phyloP scores from a whole-genome alignment of 257 asterid genomes.

The Salvia miltiorrhiza region DNA sequence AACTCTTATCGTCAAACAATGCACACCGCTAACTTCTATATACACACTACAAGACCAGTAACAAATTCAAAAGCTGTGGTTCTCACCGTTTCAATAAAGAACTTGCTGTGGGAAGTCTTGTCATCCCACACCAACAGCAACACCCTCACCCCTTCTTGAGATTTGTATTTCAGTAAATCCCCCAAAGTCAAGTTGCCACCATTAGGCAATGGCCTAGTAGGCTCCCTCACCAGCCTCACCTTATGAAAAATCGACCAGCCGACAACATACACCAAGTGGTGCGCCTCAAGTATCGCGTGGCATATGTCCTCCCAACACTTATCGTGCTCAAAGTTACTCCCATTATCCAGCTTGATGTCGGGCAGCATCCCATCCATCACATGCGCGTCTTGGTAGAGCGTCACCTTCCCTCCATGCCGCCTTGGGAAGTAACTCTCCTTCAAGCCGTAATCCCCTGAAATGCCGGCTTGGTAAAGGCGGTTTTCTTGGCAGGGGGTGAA shows the following conservation, averaged over 20 bases:
- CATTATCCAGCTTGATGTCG: conserved; percentile 13
- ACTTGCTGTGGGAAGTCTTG: too few relatives aligned
- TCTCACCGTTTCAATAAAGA: conserved; percentile 68
- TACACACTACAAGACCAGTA: too few relatives aligned
- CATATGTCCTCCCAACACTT: conserved; percentile 48
- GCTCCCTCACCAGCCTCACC: conserved; percentile 62
- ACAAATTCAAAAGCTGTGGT: too few relatives aligned
- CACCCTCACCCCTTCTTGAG: too few relatives aligned
- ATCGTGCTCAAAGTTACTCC: conserved; percentile 6
- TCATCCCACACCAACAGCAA: too few relatives aligned
- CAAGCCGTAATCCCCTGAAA: conserved; percentile 46
- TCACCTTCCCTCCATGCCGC: conserved; percentile 65
- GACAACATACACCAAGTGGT: conserved; percentile 48
- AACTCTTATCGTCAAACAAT: too few relatives aligned
- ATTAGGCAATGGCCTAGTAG: conserved; percentile 64
- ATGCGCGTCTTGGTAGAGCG: conserved; percentile 22
- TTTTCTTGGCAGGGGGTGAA: conserved; percentile 55
- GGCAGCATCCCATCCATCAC: conserved; percentile 17
- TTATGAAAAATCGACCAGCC: conserved; percentile 59
- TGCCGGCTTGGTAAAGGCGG: conserved; percentile 40
- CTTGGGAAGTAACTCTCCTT: conserved; percentile 68
- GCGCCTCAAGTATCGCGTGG: conserved; percentile 61
- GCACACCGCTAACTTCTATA: too few relatives aligned
- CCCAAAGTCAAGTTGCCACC: conserved; percentile 86
- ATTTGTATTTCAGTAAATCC: too few relatives aligned